Base-by-base conservation (phyloP, 306 rosid genomes). In the Lagenaria siceraria region DNA sequence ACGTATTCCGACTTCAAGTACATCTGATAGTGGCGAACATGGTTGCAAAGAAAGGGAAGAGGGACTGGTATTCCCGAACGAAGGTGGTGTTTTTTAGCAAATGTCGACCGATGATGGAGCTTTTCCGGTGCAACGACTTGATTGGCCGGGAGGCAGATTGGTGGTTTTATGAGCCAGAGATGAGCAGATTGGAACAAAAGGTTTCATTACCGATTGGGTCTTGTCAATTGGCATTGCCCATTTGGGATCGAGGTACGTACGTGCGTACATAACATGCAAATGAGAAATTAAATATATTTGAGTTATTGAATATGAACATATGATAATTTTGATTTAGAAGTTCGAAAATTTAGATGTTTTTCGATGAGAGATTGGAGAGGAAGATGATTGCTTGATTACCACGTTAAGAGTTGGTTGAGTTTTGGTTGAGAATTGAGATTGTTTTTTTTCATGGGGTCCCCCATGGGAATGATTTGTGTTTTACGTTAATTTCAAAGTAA, bases 61-160 rank as follows among this genome's bases (percentile, higher is more conserved):
- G 73, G 73, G 90, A 89, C 53, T 78, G 87, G 94, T 82, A 74
- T 56, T 43, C 71, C 77, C 85, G 63, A 62, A 79, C 60, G 0
- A 92, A 84, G 48, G 93, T 95, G 76, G 91, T 78, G 36, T 80
- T 95, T 0, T 84, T 84, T 86, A 95, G 99, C 85, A 84, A 88
- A 77, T 90, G 99, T 54, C 86, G 92, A 53, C 99, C 99, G 53
- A 95, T 95, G 99, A 7, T 88, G 82, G 99, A 95, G 82, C 18
- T 95, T 33, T 95, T 95, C 80, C 77, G 87, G 48, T 95, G 99
- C 60, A 71, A 82, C 35, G 98, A 95, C 29, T 77, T 95, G 92
- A 89, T 90, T 13, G 80, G 29, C 43, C 68, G 78, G 7, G 93
- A 89, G 62, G 90, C 90, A 31, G 82, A 95, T 13, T 95, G 99